Percentiles rank a stretch among this genome's conserved stretches.
These are phyloP conservation scores for sorghum (Sorghum bicolor) DNA, from an alignment of 176 grass and related monocot species.

Conservation along the genomic window Sorghum_bicolor_NCBIv3 NC_012878.2:8177501-8178000, in stretches of 20 bases:
- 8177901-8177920: no score
- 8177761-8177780: background rate
- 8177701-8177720: no score
- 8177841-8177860: no score
- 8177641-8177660: background rate
- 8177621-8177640: background rate
- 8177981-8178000: no score
- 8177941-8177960: no score
- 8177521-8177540: background rate
- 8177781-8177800: background rate
- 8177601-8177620: background rate
- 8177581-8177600: slow-evolving; percentile 23
- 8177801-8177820: slow-evolving; percentile 20
- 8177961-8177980: no score
- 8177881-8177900: no score
- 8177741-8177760: no score
- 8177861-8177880: no score
- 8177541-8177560: slow-evolving; percentile 44
- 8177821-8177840: background rate
- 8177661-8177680: background rate
- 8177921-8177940: no score
- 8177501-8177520: background rate
- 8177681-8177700: no score
- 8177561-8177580: slow-evolving; percentile 46
- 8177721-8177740: no score